phyloP scores from a whole-genome alignment of 495 filamentous ascomycete species.

The Daldinia grandis region DNA sequence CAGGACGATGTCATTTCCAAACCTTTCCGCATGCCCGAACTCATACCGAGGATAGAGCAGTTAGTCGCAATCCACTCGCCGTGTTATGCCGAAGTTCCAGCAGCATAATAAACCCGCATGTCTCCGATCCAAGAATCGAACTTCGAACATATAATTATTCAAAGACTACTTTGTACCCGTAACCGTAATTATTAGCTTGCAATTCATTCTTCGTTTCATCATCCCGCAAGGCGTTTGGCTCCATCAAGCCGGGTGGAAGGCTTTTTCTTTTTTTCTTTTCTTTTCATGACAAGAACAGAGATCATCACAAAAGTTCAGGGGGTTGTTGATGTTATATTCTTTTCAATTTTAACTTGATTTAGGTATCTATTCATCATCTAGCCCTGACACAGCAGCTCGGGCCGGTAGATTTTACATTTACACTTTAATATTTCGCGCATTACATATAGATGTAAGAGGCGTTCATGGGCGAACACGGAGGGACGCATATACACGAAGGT shows the following conservation, averaged over 20 bases:
- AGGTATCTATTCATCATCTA: not conserved
- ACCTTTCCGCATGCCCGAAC: conserved; percentile 76
- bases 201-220: conserved; percentile 31
- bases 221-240: conserved; percentile 38
- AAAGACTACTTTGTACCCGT: not conserved
- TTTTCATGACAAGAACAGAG: conserved; percentile 18
- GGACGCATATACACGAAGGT: conserved; percentile 10
- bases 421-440: not conserved
- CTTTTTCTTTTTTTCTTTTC: not conserved
- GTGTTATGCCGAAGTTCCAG: conserved; percentile 25
- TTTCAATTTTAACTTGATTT: not conserved
- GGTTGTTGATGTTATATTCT: conserved; percentile 12
- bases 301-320: conserved; percentile 31
- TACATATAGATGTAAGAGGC: not conserved
- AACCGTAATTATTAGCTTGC: conserved; percentile 19
- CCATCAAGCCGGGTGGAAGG: conserved; percentile 20
- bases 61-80: conserved; percentile 45
- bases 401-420: not conserved
- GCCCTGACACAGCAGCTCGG: conserved; percentile 2
- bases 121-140: not conserved
- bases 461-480: conserved; percentile 21
- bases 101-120: conserved; percentile 16
- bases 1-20: conserved; percentile 85
- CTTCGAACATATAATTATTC: not conserved
- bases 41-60: conserved; percentile 73